phyloP scores from a whole-genome alignment of 1,139 yeast genomes.

The Nakaseomyces delphensis region DNA sequence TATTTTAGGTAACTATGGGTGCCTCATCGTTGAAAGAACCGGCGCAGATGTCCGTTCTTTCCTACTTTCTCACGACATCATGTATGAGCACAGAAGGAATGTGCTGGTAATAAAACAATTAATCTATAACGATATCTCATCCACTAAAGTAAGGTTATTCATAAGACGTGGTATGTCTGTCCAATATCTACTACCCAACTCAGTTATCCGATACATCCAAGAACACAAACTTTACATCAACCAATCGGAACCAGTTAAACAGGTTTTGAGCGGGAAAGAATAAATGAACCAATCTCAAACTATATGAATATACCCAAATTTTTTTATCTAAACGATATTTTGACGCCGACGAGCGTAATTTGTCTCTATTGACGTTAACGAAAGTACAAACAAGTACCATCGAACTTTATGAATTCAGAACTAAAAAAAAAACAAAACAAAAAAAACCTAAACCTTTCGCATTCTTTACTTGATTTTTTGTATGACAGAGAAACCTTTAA shows the following conservation, averaged over 20 bases:
- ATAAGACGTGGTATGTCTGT: conserved; percentile 94
- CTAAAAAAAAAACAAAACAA: no score
- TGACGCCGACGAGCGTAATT: background rate
- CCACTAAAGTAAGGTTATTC: conserved; percentile 87
- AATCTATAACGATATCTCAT: conserved; percentile 90
- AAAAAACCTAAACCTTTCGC: no score
- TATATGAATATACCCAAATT: no score
- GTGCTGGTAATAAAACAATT: conserved; percentile 90
- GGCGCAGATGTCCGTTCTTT: conserved; percentile 93
- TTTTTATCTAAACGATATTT: background rate
- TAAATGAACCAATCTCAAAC: conserved; percentile 10
- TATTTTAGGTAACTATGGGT: conserved; percentile 90
- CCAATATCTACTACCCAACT: conserved; percentile 86
- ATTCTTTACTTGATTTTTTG: background rate
- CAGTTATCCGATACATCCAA: conserved; percentile 89
- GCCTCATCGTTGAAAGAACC: conserved; percentile 91
- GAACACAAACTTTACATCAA: conserved; percentile 78
- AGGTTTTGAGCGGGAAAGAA: conserved; percentile 53
- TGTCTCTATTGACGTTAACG: background rate
- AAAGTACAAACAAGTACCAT: background rate
- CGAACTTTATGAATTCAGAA: background rate
- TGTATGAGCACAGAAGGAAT: conserved; percentile 93
- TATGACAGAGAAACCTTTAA: background rate
- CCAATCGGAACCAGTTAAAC: conserved; percentile 89
- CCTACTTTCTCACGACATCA: conserved; percentile 83